Percentiles rank a stretch among this genome's conserved stretches.
Evolutionary conservation across 306 rosid genomes (phyloP).

Genomic region (Chamaecrista fasciculata): DNA sequence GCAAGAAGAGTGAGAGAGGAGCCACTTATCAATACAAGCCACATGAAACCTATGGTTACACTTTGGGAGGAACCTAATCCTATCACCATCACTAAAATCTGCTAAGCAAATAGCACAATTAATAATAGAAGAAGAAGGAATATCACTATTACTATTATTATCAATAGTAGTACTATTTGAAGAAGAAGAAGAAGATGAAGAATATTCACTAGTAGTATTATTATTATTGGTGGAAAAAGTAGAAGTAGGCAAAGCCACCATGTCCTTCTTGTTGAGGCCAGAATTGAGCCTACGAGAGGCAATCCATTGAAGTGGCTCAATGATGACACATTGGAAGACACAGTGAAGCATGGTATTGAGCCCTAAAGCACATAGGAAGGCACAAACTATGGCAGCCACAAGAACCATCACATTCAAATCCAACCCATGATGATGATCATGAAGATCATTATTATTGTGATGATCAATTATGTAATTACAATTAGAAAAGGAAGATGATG

Average conservation of each 20-base stretch:
- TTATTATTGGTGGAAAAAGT: slow-evolving; percentile 18
- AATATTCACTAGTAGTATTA: no score
- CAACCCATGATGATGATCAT: slow-evolving; percentile 37
- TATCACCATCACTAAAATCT: slow-evolving; percentile 69
- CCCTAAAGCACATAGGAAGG: slow-evolving; percentile 69
- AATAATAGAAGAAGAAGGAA: slow-evolving; percentile 33
- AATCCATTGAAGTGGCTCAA: slow-evolving; percentile 47
- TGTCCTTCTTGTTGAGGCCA: slow-evolving; percentile 65
- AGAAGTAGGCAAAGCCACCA: slow-evolving; percentile 67
- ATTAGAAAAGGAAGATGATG: no score
- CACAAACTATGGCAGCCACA: slow-evolving; percentile 59
- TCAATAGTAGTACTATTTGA: background rate
- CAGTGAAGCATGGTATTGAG: slow-evolving; percentile 66
- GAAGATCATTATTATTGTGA: no score
- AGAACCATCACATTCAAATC: slow-evolving; percentile 23
- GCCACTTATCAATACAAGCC: slow-evolving; percentile 73
- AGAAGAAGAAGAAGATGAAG: slow-evolving; percentile 31
- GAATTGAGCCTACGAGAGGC: slow-evolving; percentile 54
- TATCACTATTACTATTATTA: no score
- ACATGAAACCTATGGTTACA: slow-evolving; percentile 73
- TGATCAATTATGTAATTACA: no score
- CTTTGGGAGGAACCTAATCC: slow-evolving; percentile 63
- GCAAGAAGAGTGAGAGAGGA: slow-evolving; percentile 69
- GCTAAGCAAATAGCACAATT: slow-evolving; percentile 65
- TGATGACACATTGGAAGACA: slow-evolving; percentile 59